phyloP scores from a whole-genome alignment of 2,329 filamentous ascomycete species.

The Taxawa tesnikishii region DNA sequence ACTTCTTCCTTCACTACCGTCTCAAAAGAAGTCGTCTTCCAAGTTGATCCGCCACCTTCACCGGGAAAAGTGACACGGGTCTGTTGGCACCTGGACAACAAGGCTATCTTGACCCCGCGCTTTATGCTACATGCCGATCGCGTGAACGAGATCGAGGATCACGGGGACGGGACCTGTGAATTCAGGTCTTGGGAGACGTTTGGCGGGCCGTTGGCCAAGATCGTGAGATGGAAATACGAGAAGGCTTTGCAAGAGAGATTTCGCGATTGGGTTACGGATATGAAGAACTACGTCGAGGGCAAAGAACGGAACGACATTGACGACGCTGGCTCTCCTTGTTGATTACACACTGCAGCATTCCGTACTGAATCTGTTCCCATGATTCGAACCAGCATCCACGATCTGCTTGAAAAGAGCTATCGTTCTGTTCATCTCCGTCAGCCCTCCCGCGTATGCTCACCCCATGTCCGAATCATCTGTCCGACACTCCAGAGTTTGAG shows the following conservation, averaged over 20 bases:
- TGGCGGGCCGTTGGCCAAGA: constrained; percentile 27
- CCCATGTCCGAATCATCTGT: too few species aligned
- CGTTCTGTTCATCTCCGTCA: too few species aligned
- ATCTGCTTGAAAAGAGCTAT: too few species aligned
- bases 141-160: constrained; percentile 34
- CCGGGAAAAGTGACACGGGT: constrained; percentile 16
- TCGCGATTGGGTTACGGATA: constrained; percentile 26
- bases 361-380: too few species aligned
- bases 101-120: constrained; percentile 13
- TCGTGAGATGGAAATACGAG: constrained; percentile 29
- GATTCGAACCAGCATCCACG: too few species aligned
- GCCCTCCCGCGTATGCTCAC: too few species aligned
- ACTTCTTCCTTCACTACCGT: constrained; percentile 14
- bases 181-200: constrained; percentile 34
- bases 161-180: constrained; percentile 20
- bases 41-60: constrained; percentile 17
- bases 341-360: too few species aligned
- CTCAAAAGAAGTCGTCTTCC: constrained; percentile 22
- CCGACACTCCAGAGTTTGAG: too few species aligned
- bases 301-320: constrained; percentile 10
- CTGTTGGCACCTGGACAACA: constrained; percentile 19
- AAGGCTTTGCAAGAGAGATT: constrained; percentile 24
- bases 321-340: too few species aligned
- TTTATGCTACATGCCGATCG: constrained; percentile 30
- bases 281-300: constrained; percentile 29